Conservation (phyloP, 768 basidiomycete genomes). For the Botryobasidium botryosum region DNA sequence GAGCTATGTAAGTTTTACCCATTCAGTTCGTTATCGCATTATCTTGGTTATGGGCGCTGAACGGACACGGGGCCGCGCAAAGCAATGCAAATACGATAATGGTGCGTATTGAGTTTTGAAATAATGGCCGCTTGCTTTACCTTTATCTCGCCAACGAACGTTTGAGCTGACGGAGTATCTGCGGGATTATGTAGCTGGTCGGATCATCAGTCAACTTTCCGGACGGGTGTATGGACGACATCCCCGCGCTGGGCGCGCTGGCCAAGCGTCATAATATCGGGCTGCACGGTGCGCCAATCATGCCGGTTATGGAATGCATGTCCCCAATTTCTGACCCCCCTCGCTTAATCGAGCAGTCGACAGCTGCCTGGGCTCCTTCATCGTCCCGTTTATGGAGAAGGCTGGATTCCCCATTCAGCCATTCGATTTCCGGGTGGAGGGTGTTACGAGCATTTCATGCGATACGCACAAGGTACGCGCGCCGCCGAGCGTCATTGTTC, state of each 20-base stretch:
- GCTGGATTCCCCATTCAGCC: constrained; percentile 53
- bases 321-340: not conserved
- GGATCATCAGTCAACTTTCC: constrained; percentile 79
- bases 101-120: constrained; percentile 25
- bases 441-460: constrained; percentile 89
- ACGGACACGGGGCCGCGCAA: no score
- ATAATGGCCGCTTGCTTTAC: not conserved
- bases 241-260: constrained; percentile 55
- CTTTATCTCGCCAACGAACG: not conserved
- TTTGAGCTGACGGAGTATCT: not conserved
- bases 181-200: constrained; percentile 36
- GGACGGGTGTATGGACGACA: constrained; percentile 76
- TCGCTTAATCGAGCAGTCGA: constrained; percentile 35
- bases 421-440: constrained; percentile 82
- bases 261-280: constrained; percentile 64
- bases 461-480: constrained; percentile 75
- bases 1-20: constrained; percentile 58
- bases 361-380: constrained; percentile 86
- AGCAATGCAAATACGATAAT: constrained; percentile 84
- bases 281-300: constrained; percentile 31
- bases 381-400: constrained; percentile 79
- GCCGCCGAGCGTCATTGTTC: constrained; percentile 5
- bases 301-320: not conserved
- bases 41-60: no score
- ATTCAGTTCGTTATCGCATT: not conserved